Evolutionary conservation across 176 grass and related monocot species (phyloP), one percentile per base, ranked within the genome.

Genomic region (Pontederia crassipes): DNA sequence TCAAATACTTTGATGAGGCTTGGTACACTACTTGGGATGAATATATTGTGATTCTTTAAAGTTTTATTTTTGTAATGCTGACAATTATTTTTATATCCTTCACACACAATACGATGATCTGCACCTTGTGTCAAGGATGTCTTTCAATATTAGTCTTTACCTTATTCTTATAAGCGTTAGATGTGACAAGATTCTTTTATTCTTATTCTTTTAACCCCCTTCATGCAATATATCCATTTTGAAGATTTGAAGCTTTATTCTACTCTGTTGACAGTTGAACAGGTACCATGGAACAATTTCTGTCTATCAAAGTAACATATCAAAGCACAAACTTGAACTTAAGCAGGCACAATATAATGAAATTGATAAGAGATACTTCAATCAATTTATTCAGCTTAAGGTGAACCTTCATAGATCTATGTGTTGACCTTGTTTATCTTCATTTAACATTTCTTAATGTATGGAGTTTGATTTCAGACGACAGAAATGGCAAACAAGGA

Each of bases 401-500:
- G 91, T 90, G 84, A 47, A 72, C 70, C 45, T 8, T 58, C 69
- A 56, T 77, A 40, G 32, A 40, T 40, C 32, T 40, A 7, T 7
- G 6, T 40, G 32, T 40, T 40, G 32, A 40, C 48, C 17, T 77
- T 81, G 50, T 28, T 69, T 58, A 12, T 67, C 61, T 54, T 12
- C 59, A 58, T 26, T 40, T 40, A 40, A 4, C 6, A 1, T 40
- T 40, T 40, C 32, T 40, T 40, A 40, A 40, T 7, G 4, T 40
- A 40, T 40, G 32, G 32, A 40, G 32, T 67, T 53, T 84, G 51
- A 11, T 77, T 66, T 54, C 80, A 95, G 91, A 90, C 91, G 75
- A 84, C 83, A 63, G 91, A 95, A 74, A 95, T 95, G 91, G 86
- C 91, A 71, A 95, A 95, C 67, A 95, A 95, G 68, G 91, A 95